Base-by-base conservation (phyloP, 2,329 filamentous ascomycete species). In the Beauveria rudraprayagi region DNA sequence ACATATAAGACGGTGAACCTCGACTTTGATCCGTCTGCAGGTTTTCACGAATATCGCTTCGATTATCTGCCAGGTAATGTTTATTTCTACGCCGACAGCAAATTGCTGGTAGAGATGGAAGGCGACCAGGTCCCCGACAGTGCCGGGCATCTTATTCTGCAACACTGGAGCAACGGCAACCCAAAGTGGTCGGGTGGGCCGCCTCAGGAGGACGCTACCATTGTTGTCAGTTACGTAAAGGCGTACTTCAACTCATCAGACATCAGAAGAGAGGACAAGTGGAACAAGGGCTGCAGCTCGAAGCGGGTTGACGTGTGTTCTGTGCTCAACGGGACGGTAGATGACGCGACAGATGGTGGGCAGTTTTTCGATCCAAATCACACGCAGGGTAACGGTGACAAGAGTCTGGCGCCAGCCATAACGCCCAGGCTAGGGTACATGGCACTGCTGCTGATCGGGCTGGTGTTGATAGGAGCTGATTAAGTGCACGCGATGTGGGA, bases 101-200 rank as follows among this genome's bases (percentile, higher is more conserved):
- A 73, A 9, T 71, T 80, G 10, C 73, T 91, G 16, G 78, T 80
- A 34, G 76, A 78, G 53, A 86, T 89, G 77, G 69, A 74, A 2
- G 80, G 82, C 10, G 76, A 77, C 3, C 78, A 80, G 1, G 78
- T 89, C 26, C 90, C 90, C 0, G 77, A 75, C 2, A 73, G 76
- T 10, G 75, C 84, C 0, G 90, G 90, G 1, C 83, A 87, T 69
- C 70, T 93, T 47, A 83, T 90, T 56, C 73, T 93, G 60, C 88
- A 86, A 67, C 89, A 92, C 71, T 86, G 89, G 89, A 90, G 87
- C 70, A 92, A 92, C 66, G 89, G 89, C 40, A 87, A 92, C 69
- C 70, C 78, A 6, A 68, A 76, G 1, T 93, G 90, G 90, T 89
- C 86, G 46, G 84, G 79, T 14, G 90, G 89, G 0, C 90, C 90